These are phyloP conservation scores for Nannochloropsis salina DNA, from an alignment of 108 stramenopile species.

Conservation along the genomic window DNA sequence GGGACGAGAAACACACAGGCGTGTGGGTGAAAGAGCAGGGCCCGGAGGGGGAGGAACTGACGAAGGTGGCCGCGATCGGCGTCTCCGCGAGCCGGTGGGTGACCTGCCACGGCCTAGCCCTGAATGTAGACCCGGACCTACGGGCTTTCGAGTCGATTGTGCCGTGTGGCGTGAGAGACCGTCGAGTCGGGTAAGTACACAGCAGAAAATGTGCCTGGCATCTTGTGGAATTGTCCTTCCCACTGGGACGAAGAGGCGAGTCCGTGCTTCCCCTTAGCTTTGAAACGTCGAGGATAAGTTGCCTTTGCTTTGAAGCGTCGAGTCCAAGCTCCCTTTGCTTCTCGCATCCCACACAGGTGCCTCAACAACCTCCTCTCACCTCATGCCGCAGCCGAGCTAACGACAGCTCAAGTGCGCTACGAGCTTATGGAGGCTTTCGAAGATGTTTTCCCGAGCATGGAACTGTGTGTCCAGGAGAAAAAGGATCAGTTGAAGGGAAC, in stretches of 20 bases:
- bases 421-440: background rate
- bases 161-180: conserved; percentile 59
- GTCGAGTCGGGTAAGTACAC: conserved; percentile 53
- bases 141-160: conserved; percentile 66
- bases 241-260: background rate
- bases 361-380: background rate
- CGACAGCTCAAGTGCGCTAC: background rate
- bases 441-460: background rate
- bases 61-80: conserved; percentile 84
- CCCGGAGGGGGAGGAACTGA: background rate
- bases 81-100: conserved; percentile 69
- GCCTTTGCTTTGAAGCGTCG: too few species aligned
- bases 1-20: conserved; percentile 61
- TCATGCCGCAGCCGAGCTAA: background rate
- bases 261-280: too few species aligned
- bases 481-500: background rate
- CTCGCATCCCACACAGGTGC: background rate
- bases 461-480: conserved; percentile 10
- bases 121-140: conserved; percentile 80
- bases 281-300: too few species aligned
- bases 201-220: background rate
- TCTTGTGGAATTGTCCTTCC: background rate
- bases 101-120: conserved; percentile 88
- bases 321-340: too few species aligned
- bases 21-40: conserved; percentile 71